phyloP scores from a whole-genome alignment of 441 rosid genomes.

The Geranium incanum region DNA sequence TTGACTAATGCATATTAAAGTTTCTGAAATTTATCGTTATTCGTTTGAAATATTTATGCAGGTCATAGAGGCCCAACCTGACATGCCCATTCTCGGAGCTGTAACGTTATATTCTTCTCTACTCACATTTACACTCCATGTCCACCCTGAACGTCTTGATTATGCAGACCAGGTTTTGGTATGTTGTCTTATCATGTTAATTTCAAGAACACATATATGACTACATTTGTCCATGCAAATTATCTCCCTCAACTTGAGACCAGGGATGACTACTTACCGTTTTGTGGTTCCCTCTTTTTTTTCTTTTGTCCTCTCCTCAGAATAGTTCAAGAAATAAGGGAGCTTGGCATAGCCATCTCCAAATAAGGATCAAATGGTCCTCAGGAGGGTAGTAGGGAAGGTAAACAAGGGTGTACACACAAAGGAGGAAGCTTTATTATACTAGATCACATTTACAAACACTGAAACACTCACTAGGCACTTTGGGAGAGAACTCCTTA shows the following conservation, averaged over 20 bases:
- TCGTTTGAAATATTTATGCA: conserved; percentile 30
- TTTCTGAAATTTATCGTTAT: neutral
- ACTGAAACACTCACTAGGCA: too few relatives aligned
- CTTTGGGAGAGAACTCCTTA: too few relatives aligned
- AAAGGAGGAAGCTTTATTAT: too few relatives aligned
- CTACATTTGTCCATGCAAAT: neutral
- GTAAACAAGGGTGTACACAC: too few relatives aligned
- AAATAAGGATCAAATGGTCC: too few relatives aligned
- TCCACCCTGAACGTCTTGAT: conserved; percentile 96
- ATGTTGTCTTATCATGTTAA: conserved; percentile 24
- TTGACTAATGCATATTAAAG: neutral
- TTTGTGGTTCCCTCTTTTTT: conserved; percentile 8
- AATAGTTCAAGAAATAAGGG: neutral
- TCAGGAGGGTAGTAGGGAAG: too few relatives aligned
- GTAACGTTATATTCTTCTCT: conserved; percentile 92
- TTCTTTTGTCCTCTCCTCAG: conserved; percentile 10
- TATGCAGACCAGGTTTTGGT: conserved; percentile 99
- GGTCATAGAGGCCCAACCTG: conserved; percentile 93
- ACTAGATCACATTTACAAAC: too few relatives aligned
- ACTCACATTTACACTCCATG: conserved; percentile 90
- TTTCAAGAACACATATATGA: too few relatives aligned
- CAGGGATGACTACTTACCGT: neutral
- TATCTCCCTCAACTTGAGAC: neutral
- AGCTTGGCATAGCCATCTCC: too few relatives aligned
- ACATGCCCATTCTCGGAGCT: conserved; percentile 90